Evolutionary conservation across 1,139 yeast genomes (phyloP).

Genomic region (Protomyces macrosporus): DNA sequence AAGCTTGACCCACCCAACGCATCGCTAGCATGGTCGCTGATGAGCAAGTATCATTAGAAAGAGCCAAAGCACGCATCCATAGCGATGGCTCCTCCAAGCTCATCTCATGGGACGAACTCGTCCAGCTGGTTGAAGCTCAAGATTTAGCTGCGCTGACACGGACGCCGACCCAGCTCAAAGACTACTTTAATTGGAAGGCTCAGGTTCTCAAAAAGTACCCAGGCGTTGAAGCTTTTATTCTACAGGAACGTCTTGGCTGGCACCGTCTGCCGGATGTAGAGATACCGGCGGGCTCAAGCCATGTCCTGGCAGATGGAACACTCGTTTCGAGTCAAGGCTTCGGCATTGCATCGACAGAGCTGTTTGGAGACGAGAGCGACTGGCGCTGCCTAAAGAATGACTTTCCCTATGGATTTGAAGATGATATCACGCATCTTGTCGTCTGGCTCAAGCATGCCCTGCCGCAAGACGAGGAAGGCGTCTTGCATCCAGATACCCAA

Average conservation of each 20-base stretch:
- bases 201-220: slow-evolving; percentile 34
- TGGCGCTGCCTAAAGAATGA: slow-evolving; percentile 41
- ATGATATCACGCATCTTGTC: slow-evolving; percentile 41
- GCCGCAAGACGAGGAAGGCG: background rate
- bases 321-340: background rate
- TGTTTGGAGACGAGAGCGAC: slow-evolving; percentile 36
- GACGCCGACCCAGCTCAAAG: slow-evolving; percentile 38
- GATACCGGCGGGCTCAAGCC: background rate
- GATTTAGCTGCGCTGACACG: slow-evolving; percentile 36
- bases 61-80: slow-evolving; percentile 10
- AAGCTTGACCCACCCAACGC: no score
- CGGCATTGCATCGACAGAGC: background rate
- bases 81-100: slow-evolving; percentile 1
- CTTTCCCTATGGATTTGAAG: slow-evolving; percentile 43
- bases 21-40: background rate
- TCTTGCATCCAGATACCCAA: background rate
- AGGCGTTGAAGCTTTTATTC: slow-evolving; percentile 37
- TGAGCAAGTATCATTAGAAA: background rate
- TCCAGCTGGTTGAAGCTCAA: background rate
- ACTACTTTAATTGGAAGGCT: slow-evolving; percentile 38
- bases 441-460: slow-evolving; percentile 42
- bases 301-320: background rate
- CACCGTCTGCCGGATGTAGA: background rate
- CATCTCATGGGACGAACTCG: slow-evolving; percentile 8
- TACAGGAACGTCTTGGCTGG: slow-evolving; percentile 38